phyloP scores from a whole-genome alignment of 2,329 filamentous ascomycete genomes.

The Graphilbum sp. region DNA sequence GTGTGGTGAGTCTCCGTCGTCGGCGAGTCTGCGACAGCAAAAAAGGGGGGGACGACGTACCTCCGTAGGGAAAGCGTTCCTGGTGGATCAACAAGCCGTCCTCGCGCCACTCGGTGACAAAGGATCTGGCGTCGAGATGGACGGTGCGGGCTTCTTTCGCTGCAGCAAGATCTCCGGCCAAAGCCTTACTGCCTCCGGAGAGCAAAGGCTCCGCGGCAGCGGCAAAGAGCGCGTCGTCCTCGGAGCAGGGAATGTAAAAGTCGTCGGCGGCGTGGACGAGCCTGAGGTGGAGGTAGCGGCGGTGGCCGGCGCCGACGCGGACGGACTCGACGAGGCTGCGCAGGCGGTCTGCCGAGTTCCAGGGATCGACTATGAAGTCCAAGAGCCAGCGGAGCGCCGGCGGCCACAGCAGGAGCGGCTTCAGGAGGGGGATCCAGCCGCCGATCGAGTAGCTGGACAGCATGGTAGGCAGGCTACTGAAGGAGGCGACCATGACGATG shows the following conservation, averaged over 20 bases:
- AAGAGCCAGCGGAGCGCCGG: slow-evolving; percentile 44
- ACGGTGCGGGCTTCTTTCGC: slow-evolving; percentile 28
- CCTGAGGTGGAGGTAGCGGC: slow-evolving; percentile 39
- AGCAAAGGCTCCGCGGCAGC: slow-evolving; percentile 30
- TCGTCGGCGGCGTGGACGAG: slow-evolving; percentile 73
- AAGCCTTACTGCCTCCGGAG: slow-evolving; percentile 15
- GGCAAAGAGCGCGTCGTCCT: slow-evolving; percentile 48
- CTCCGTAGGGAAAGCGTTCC: slow-evolving; percentile 37
- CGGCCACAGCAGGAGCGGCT: slow-evolving; percentile 54
- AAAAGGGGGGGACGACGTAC: slow-evolving; percentile 26
- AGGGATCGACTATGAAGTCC: slow-evolving; percentile 57
- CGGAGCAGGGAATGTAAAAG: slow-evolving; percentile 60
- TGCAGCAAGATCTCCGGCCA: slow-evolving; percentile 13
- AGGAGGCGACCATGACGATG: slow-evolving; percentile 63
- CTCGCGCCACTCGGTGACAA: slow-evolving; percentile 29
- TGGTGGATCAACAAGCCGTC: slow-evolving; percentile 33
- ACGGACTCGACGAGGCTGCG: slow-evolving; percentile 35
- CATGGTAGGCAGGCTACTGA: slow-evolving; percentile 57
- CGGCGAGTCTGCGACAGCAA: too few relatives aligned
- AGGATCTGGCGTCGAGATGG: slow-evolving; percentile 26
- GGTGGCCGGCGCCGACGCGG: slow-evolving; percentile 19
- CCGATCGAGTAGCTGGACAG: slow-evolving; percentile 62
- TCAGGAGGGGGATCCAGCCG: slow-evolving; percentile 66
- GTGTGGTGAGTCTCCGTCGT: background rate
- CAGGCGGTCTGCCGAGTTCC: slow-evolving; percentile 57